Conservation (phyloP, 768 basidiomycete genomes). For the Mycena leptocephala region DNA sequence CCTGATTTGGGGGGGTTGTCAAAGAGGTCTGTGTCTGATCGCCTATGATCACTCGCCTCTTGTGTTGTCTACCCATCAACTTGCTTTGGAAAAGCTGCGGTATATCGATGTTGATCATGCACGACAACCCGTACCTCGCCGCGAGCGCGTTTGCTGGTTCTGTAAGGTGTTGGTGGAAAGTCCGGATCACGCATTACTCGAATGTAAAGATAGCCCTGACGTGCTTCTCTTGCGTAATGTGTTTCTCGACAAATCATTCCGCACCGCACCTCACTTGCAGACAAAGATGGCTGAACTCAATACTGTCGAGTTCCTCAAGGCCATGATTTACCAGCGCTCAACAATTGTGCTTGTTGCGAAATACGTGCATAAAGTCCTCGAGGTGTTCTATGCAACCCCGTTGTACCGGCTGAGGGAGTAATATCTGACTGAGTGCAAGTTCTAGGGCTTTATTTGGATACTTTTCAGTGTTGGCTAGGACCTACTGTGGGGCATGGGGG, state of each 20-base stretch:
- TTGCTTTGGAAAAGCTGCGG: too few relatives aligned
- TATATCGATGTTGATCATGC: too few relatives aligned
- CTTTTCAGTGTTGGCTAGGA: not conserved
- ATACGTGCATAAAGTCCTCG: slow-evolving; percentile 5
- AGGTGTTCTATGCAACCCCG: not conserved
- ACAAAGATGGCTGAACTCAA: not conserved
- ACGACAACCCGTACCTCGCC: too few relatives aligned
- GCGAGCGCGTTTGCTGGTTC: not conserved
- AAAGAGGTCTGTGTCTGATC: too few relatives aligned
- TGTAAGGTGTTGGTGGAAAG: not conserved
- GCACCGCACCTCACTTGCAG: not conserved
- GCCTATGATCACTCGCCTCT: too few relatives aligned
- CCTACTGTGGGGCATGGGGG: not conserved
- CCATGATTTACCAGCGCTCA: not conserved
- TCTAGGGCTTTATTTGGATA: too few relatives aligned
- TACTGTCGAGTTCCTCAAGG: not conserved
- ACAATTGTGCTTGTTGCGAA: slow-evolving; percentile 5
- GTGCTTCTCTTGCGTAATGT: not conserved
- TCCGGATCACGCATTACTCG: not conserved
- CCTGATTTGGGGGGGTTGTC: too few relatives aligned
- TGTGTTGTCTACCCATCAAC: too few relatives aligned
- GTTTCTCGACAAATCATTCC: too few relatives aligned
- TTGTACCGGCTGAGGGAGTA: not conserved
- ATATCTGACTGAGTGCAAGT: not conserved
- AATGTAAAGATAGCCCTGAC: not conserved